Percentiles rank a stretch among this genome's conserved stretches.
Conservation (phyloP, 768 basidiomycete species). For the Calocybe cyanea region DNA sequence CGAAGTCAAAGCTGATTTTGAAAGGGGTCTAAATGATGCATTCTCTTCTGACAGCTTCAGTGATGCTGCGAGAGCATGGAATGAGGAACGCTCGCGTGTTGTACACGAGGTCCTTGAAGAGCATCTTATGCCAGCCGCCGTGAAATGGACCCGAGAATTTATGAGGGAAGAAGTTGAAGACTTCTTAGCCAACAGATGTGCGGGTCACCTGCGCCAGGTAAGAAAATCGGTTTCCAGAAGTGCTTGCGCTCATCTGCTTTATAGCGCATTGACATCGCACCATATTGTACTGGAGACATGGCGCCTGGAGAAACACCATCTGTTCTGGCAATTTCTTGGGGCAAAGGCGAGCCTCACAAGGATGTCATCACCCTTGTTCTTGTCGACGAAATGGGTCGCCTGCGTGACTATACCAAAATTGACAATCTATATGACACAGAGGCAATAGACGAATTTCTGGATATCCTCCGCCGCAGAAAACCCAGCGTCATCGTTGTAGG, state of each 20-base stretch:
- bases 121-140: constrained; percentile 77
- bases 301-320: constrained; percentile 68
- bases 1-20: constrained; percentile 61
- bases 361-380: constrained; percentile 85
- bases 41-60: constrained; percentile 83
- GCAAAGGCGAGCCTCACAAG: constrained; percentile 89
- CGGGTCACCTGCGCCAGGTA: constrained; percentile 67
- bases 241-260: constrained; percentile 10
- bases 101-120: constrained; percentile 77
- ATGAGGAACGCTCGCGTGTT: constrained; percentile 74
- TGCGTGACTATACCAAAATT: constrained; percentile 86
- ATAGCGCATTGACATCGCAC: constrained; percentile 82
- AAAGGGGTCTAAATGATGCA: constrained; percentile 72
- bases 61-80: constrained; percentile 88
- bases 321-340: constrained; percentile 91
- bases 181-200: constrained; percentile 63
- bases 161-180: constrained; percentile 91
- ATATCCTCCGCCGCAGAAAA: constrained; percentile 75
- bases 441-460: constrained; percentile 68
- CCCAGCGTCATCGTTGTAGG: constrained; percentile 89
- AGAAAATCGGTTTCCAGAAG: constrained; percentile 5
- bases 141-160: constrained; percentile 89
- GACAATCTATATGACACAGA: constrained; percentile 80
- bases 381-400: constrained; percentile 82
- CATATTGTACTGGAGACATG: constrained; percentile 60